These are phyloP conservation scores for Pythium pectinolyticum DNA, from an alignment of 352 stramenopile genomes.

Conservation along the genomic window DNA sequence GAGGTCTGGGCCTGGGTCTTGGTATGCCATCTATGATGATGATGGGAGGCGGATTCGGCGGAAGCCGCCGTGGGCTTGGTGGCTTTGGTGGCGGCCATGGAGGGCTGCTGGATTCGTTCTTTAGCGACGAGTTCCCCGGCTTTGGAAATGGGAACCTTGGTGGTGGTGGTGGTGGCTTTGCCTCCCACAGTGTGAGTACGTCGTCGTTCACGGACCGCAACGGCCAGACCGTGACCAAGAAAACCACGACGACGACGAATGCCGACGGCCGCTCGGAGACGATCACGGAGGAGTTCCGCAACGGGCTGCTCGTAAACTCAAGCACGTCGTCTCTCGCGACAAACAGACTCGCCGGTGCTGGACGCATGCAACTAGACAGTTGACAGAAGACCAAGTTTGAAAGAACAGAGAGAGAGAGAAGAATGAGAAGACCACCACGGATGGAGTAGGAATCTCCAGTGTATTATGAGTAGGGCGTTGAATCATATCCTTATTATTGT, in stretches of 20 bases:
- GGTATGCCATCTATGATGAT: constrained; percentile 35
- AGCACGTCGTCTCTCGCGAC: constrained; percentile 32
- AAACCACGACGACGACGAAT: constrained; percentile 64
- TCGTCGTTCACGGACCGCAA: constrained; percentile 71
- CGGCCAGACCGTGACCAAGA: constrained; percentile 72
- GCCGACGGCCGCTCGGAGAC: constrained; percentile 54
- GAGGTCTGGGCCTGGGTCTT: constrained; percentile 28
- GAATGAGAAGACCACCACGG: too few relatives aligned
- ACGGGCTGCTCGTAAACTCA: constrained; percentile 64
- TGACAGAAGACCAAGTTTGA: too few relatives aligned
- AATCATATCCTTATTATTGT: too few relatives aligned
- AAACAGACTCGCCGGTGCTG: constrained; percentile 51
- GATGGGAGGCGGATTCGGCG: constrained; percentile 17
- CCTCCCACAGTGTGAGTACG: constrained; percentile 51
- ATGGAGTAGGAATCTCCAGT: too few relatives aligned
- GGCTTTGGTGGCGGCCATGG: constrained; percentile 35
- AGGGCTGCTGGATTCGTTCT: constrained; percentile 54
- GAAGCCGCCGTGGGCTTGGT: constrained; percentile 10
- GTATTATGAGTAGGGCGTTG: too few relatives aligned
- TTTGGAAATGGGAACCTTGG: constrained; percentile 16
- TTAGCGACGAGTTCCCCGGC: constrained; percentile 28
- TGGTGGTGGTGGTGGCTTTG: constrained; percentile 38
- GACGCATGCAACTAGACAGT: constrained; percentile 62
- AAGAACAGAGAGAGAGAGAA: too few relatives aligned
- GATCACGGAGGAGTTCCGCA: constrained; percentile 69